These are phyloP conservation scores for Datura wrightii DNA, from an alignment of 257 asterid genomes.

Conservation along the genomic window DNA sequence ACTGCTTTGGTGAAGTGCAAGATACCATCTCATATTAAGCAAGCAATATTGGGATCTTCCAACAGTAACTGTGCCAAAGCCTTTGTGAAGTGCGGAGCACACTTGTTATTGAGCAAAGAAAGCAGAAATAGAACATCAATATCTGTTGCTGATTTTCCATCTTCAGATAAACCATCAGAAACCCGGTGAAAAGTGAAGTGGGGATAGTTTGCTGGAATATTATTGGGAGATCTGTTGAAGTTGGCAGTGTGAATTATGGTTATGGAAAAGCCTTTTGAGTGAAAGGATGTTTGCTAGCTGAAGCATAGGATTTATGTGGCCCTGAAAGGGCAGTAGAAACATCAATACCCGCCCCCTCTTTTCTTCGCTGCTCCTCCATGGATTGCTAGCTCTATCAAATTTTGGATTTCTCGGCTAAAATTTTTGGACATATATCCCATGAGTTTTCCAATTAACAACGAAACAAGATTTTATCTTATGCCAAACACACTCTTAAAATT, in stretches of 20 bases:
- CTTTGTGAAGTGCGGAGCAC: constrained; percentile 23
- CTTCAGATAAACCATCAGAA: constrained; percentile 29
- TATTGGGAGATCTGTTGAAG: constrained; percentile 30
- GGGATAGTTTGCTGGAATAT: constrained; percentile 13
- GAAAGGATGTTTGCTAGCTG: constrained; percentile 35
- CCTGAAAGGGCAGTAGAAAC: constrained; percentile 36
- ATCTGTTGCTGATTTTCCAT: constrained; percentile 30
- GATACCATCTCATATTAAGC: constrained; percentile 36
- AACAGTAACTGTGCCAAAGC: constrained; percentile 29
- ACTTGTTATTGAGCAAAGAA: constrained; percentile 24
- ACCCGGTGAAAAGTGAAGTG: constrained; percentile 30
- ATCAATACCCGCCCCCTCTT: constrained; percentile 28
- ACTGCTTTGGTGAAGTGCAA: constrained; percentile 34
- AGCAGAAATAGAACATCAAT: neutral
- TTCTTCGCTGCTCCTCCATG: neutral
- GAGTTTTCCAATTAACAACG: no score
- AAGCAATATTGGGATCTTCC: constrained; percentile 26
- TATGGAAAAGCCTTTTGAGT: constrained; percentile 34
- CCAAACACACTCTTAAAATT: no score
- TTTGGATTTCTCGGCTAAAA: no score
- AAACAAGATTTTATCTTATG: no score
- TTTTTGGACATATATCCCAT: no score
- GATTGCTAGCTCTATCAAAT: neutral
- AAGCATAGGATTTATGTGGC: constrained; percentile 41
- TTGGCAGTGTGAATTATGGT: constrained; percentile 30